A percentile compares a stretch with the other conserved stretches of the same genome.
phyloP scores from a whole-genome alignment of 2,329 filamentous ascomycete genomes.

The Penicillium nordicum region DNA sequence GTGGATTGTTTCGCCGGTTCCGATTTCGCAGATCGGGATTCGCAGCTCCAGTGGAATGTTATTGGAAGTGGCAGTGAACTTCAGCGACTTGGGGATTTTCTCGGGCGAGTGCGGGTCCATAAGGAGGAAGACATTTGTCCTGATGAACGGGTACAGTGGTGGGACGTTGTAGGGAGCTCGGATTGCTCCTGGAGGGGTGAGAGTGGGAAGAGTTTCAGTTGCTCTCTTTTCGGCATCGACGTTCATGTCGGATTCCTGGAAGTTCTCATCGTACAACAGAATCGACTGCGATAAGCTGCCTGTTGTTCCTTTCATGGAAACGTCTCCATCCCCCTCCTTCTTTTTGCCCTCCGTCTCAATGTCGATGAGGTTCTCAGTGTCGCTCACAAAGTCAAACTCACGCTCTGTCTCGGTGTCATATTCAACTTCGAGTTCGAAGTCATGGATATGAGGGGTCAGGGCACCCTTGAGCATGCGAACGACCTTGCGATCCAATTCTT shows the following conservation, averaged over 20 bases:
- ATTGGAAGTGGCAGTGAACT: slow-evolving; percentile 56
- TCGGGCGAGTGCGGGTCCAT: slow-evolving; percentile 52
- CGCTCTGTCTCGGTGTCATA: slow-evolving; percentile 49
- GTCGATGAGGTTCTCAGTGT: slow-evolving; percentile 1
- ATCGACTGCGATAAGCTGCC: slow-evolving; percentile 44
- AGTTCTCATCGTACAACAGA: slow-evolving; percentile 57
- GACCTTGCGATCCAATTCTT: slow-evolving; percentile 66
- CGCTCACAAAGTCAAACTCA: slow-evolving; percentile 59
- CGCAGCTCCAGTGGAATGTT: slow-evolving; percentile 61
- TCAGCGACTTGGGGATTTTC: slow-evolving; percentile 52
- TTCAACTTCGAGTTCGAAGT: slow-evolving; percentile 63
- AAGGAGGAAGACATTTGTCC: slow-evolving; percentile 64
- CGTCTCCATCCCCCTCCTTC: slow-evolving; percentile 6
- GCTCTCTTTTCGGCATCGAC: slow-evolving; percentile 11
- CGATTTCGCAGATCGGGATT: slow-evolving; percentile 57
- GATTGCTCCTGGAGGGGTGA: slow-evolving; percentile 52
- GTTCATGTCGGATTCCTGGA: slow-evolving; percentile 44
- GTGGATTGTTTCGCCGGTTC: slow-evolving; percentile 58
- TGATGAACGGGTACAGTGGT: slow-evolving; percentile 63
- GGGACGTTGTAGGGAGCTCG: slow-evolving; percentile 65
- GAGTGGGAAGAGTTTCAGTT: slow-evolving; percentile 52
- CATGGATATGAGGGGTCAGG: slow-evolving; percentile 61
- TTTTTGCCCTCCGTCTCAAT: slow-evolving; percentile 6
- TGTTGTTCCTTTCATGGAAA: slow-evolving; percentile 12
- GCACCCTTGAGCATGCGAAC: slow-evolving; percentile 72